These are phyloP conservation scores for Penicillium sp. DNA, from an alignment of 2,329 filamentous ascomycete species.

Conservation along the genomic window DNA sequence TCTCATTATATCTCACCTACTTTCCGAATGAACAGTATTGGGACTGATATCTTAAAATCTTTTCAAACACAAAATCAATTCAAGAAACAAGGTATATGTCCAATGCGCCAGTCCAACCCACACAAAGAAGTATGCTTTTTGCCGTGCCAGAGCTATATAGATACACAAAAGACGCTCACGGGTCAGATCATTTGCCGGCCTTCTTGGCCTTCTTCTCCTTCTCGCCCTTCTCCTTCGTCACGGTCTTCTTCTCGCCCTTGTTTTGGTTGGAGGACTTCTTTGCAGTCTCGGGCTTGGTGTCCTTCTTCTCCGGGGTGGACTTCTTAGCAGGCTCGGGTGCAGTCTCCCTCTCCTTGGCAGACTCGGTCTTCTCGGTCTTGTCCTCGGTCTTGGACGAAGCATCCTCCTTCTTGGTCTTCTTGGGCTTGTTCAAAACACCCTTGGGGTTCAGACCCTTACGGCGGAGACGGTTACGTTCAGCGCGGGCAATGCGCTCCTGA, in stretches of 20 bases:
- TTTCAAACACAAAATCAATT: conserved; percentile 10
- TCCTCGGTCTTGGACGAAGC: conserved; percentile 16
- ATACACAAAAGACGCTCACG: conserved; percentile 22
- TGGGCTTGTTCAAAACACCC: conserved; percentile 50
- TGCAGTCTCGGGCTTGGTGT: conserved; percentile 22
- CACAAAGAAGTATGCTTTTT: conserved; percentile 29
- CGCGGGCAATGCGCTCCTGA: conserved; percentile 68
- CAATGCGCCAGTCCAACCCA: conserved; percentile 28
- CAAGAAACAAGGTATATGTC: conserved; percentile 31
- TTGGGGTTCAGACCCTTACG: conserved; percentile 74
- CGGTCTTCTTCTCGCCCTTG: conserved; percentile 27
- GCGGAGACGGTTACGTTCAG: conserved; percentile 72
- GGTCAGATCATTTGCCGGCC: conserved; percentile 30
- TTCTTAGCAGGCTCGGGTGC: conserved; percentile 26
- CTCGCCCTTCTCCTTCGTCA: conserved; percentile 25
- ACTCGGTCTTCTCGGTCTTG: neutral
- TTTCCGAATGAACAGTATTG: no score
- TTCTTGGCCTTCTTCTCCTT: conserved; percentile 34
- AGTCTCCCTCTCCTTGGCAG: neutral
- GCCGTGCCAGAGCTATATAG: conserved; percentile 27
- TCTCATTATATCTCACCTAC: no score
- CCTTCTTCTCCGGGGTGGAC: conserved; percentile 20
- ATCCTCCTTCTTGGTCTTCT: conserved; percentile 33
- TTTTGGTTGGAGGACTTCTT: conserved; percentile 1
- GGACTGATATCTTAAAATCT: neutral